Base-by-base conservation (phyloP, 1,139 yeast species). In the Blastobotrys raffinosifermentans region DNA sequence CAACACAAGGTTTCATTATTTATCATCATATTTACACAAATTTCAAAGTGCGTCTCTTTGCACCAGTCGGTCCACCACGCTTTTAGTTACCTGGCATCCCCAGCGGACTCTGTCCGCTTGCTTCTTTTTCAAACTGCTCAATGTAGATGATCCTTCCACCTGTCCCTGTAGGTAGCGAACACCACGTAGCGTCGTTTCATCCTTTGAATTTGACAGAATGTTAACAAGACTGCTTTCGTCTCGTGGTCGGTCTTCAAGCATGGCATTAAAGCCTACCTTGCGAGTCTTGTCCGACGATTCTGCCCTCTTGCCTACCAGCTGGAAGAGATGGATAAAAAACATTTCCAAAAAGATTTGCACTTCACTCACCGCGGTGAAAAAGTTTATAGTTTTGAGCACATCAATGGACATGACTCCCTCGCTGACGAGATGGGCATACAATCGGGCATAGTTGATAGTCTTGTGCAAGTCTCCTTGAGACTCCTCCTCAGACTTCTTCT, bases 381-480 rank as follows among this genome's bases (percentile, higher is more conserved):
- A 81, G 49, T 91, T 83, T 20, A 84, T 72, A 5, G 78, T 78
- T 49, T 83, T 76, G 44, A 91, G 69, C 2, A 81, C 62, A 52
- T 84, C 91, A 35, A 91, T 65, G 3, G 86, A 77, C 46, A 89
- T 64, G 0, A 80, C 69, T 1, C 84, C 86, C 51, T 84, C 85
- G 1, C 82, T 77, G 16, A 87, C 70, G 31, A 91, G 59, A 38
- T 67, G 69, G 0, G 96, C 96, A 53, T 75, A 87, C 49, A 91
- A 75, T 41, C 87, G 69, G 3, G 94, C 96, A 50, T 80, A 66
- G 52, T 84, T 87, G 38, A 83, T 70, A 26, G 78, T 69, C 50
- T 75, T 72, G 48, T 72, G 72, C 29, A 84, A 58, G 47, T 75
- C 73, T 9, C 66, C 54, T 34, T 75, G 79, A 17, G 70, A 77